Conservation (phyloP, 208 protist genomes). For the Trypanosoma rangeli region DNA sequence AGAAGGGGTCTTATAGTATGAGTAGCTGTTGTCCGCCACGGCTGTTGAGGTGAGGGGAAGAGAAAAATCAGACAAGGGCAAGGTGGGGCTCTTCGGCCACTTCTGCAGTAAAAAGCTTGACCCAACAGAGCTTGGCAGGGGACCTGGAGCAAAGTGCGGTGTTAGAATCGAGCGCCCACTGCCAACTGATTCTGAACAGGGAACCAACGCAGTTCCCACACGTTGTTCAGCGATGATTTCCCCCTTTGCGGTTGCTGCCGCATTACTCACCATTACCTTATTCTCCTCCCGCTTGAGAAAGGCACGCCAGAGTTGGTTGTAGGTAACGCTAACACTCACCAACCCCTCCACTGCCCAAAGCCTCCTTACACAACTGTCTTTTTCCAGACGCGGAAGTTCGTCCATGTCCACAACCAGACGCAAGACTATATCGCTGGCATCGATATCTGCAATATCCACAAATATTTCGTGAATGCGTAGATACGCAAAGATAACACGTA, state of each 20-base stretch:
- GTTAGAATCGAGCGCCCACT: constrained; percentile 26
- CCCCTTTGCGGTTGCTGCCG: neutral
- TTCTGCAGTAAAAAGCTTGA: constrained; percentile 19
- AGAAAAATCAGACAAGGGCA: constrained; percentile 8
- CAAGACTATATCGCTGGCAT: neutral
- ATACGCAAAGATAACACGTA: constrained; percentile 35
- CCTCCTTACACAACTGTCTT: constrained; percentile 10
- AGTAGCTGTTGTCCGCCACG: constrained; percentile 1
- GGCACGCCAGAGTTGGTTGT: constrained; percentile 25
- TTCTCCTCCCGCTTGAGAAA: neutral
- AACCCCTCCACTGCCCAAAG: constrained; percentile 30
- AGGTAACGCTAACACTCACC: constrained; percentile 14
- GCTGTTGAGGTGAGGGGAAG: constrained; percentile 8
- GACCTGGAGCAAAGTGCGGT: constrained; percentile 21
- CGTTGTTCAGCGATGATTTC: neutral
- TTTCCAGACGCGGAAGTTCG: constrained; percentile 22
- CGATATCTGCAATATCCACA: constrained; percentile 15
- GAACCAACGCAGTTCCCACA: neutral
- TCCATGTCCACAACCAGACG: constrained; percentile 13
- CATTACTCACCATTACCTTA: neutral
- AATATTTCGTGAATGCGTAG: constrained; percentile 32
- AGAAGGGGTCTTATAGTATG: constrained; percentile 7
- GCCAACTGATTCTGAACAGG: constrained; percentile 13
- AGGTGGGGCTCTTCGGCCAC: constrained; percentile 10
- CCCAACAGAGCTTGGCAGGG: constrained; percentile 23